Percentiles rank a stretch among this genome's conserved stretches.
Conservation (phyloP, 768 basidiomycete genomes). For the Megacollybia marginata region DNA sequence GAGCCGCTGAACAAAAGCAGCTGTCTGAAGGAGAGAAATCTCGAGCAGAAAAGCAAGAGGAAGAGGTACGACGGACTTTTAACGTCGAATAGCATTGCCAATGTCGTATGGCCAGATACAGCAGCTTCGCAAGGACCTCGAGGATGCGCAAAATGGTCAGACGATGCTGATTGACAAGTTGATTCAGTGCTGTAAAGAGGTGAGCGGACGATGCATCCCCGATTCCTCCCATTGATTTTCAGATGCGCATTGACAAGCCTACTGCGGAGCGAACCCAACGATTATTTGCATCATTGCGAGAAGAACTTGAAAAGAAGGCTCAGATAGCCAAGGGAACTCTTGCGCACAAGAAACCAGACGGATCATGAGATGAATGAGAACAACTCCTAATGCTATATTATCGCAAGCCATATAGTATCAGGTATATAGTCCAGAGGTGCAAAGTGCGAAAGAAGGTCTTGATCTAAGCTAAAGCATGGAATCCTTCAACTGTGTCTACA, state of each 20-base stretch:
- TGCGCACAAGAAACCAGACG: too few relatives aligned
- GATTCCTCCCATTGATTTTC: slow-evolving; percentile 7
- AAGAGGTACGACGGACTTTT: slow-evolving; percentile 50
- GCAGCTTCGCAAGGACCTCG: slow-evolving; percentile 67
- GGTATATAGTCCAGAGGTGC: neutral
- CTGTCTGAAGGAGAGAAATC: slow-evolving; percentile 69
- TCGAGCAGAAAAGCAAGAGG: slow-evolving; percentile 60
- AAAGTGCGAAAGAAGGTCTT: neutral
- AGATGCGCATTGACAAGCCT: slow-evolving; percentile 39
- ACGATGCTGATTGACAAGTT: slow-evolving; percentile 78
- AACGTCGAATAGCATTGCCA: neutral
- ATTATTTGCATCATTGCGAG: slow-evolving; percentile 70
- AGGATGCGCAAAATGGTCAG: slow-evolving; percentile 74
- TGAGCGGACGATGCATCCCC: slow-evolving; percentile 24
- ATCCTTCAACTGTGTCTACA: slow-evolving; percentile 57
- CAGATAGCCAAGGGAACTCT: slow-evolving; percentile 9
- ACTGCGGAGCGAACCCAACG: slow-evolving; percentile 80
- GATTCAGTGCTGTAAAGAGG: slow-evolving; percentile 84
- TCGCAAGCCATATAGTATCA: too few relatives aligned
- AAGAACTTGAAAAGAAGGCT: slow-evolving; percentile 73
- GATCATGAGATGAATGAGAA: too few relatives aligned
- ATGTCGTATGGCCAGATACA: slow-evolving; percentile 37
- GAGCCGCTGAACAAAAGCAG: slow-evolving; percentile 83
- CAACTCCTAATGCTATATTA: too few relatives aligned
- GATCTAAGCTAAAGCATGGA: slow-evolving; percentile 57